phyloP scores from a whole-genome alignment of 371 early-diverging fungal genomes.

The Mucor irregularis region DNA sequence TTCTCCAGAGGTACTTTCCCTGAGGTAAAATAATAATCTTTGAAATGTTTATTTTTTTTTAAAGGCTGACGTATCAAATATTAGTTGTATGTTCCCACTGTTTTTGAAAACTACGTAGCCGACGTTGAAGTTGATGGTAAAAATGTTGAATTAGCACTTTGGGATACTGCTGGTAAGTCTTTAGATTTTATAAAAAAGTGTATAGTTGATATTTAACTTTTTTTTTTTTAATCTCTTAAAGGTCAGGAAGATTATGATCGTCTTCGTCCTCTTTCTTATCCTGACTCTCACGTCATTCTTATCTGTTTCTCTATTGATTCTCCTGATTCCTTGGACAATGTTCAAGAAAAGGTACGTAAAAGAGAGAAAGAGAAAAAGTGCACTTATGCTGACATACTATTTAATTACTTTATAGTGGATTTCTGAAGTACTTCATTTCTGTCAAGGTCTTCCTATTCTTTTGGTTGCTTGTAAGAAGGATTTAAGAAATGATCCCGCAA shows the following conservation, averaged over 20 bases:
- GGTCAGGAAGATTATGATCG: conserved; percentile 92
- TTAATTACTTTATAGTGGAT: conserved; percentile 72
- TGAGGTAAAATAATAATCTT: conserved; percentile 69
- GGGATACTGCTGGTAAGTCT: conserved; percentile 99
- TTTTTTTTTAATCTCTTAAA: conserved; percentile 14
- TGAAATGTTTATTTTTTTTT: too few relatives aligned
- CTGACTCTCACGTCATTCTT: conserved; percentile 87
- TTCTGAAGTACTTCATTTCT: conserved; percentile 89
- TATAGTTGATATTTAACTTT: not conserved
- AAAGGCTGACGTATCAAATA: too few relatives aligned
- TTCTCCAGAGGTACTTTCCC: conserved; percentile 94
- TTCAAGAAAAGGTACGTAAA: conserved; percentile 64
- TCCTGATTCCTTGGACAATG: conserved; percentile 89
- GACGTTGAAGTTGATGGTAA: conserved; percentile 77
- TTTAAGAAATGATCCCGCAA: conserved; percentile 77
- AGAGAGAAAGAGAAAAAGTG: not conserved
- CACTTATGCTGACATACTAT: not conserved
- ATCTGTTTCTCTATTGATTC: conserved; percentile 85
- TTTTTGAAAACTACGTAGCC: conserved; percentile 95
- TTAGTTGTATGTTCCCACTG: conserved; percentile 89
- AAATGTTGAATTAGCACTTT: conserved; percentile 65
- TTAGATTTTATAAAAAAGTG: too few relatives aligned
- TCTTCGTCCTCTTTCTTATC: conserved; percentile 89
- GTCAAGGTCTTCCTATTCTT: conserved; percentile 82
- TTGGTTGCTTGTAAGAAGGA: conserved; percentile 93